A percentile compares a stretch with the other conserved stretches of the same genome.
These are phyloP conservation scores for Candida alai DNA, from an alignment of 805 yeast species.

Conservation along the genomic window DNA sequence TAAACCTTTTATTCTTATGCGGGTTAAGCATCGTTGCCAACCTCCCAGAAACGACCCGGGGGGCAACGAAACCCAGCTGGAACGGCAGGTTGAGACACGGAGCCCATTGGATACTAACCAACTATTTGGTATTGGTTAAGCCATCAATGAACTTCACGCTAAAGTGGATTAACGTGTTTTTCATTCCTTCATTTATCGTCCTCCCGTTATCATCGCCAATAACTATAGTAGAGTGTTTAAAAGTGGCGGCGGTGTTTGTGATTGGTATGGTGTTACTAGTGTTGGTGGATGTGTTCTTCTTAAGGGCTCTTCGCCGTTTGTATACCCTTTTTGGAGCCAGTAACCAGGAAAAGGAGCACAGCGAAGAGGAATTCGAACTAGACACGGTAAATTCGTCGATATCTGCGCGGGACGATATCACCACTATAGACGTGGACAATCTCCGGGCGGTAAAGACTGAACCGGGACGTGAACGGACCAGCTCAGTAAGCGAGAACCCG, in stretches of 20 bases:
- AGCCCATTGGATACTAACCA: conserved; percentile 20
- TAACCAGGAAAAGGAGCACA: conserved; percentile 10
- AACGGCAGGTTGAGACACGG: conserved; percentile 9
- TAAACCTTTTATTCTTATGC: conserved; percentile 47
- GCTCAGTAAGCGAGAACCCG: conserved; percentile 15
- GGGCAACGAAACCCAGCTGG: conserved; percentile 11
- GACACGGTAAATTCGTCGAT: conserved; percentile 13
- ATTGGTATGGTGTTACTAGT: conserved; percentile 55
- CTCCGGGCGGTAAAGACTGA: conserved; percentile 16
- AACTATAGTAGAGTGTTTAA: conserved; percentile 62
- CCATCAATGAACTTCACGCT: conserved; percentile 67
- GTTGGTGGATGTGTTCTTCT: conserved; percentile 42
- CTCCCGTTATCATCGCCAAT: conserved; percentile 67
- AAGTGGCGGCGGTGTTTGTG: conserved; percentile 70
- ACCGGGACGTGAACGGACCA: conserved; percentile 5
- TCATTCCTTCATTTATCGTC: conserved; percentile 72
- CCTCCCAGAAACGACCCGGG: conserved; percentile 2
- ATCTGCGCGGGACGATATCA: conserved; percentile 30
- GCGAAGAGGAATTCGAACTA: conserved; percentile 17
- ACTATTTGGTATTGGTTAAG: conserved; percentile 40
- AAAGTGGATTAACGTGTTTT: conserved; percentile 75
- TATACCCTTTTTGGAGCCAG: conserved; percentile 11
- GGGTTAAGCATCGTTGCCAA: conserved; percentile 24
- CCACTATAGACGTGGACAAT: conserved; percentile 32
- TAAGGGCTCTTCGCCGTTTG: conserved; percentile 19